Base-by-base conservation (phyloP, 2,329 filamentous ascomycete species). In the Lasiodiplodia theobromae region DNA sequence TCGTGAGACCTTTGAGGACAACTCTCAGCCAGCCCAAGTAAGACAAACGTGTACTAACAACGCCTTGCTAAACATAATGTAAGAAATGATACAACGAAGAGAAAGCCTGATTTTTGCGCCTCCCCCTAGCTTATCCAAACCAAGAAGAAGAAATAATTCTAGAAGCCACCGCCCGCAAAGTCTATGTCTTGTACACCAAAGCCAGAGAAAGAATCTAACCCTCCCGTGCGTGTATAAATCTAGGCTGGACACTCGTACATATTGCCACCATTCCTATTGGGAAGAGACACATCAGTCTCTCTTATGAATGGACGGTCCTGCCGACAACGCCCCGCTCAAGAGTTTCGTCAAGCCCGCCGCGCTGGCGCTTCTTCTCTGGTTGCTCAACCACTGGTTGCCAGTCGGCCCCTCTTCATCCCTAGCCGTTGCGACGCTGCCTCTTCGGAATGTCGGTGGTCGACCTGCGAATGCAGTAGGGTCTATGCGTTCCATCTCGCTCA, bases 221-320 rank as follows among this genome's bases (percentile, higher is more conserved):
- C 56, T 25, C 37, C 37, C 37, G 25, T 18, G 44, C 21, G 16
- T 25, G 38, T 38, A 18, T 57, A 21, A n/a, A n/a, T 56, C 28
- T 56, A n/a, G 18, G 16, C 10, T 57, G 18, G 23, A 57, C 8
- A 21, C 18, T 12, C 18, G 34, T 23, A 23, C 10, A 21, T 53
- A 14, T 52, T 47, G 18, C n/a, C n/a, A 18, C 44, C 44, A 47
- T 47, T 21, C 8, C n/a, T 18, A 4, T 47, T 11, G 44, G n/a
- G 14, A 3, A n/a, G 16, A 14, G 16, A 44, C 16, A 44, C 14
- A 18, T 38, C 31, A 64, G 2, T 49, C 60, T 28, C 40, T 64
- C 60, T 64, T 64, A 67, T 68, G 70, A 57, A 75, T 71, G n/a
- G 71, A 74, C 34, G 76, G 76, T 14, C 75, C 75, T n/a, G 75